Evolutionary conservation across 2,329 filamentous ascomycete genomes (phyloP), one percentile per base, ranked within the genome.

Genomic region (Didymella pinodella): DNA sequence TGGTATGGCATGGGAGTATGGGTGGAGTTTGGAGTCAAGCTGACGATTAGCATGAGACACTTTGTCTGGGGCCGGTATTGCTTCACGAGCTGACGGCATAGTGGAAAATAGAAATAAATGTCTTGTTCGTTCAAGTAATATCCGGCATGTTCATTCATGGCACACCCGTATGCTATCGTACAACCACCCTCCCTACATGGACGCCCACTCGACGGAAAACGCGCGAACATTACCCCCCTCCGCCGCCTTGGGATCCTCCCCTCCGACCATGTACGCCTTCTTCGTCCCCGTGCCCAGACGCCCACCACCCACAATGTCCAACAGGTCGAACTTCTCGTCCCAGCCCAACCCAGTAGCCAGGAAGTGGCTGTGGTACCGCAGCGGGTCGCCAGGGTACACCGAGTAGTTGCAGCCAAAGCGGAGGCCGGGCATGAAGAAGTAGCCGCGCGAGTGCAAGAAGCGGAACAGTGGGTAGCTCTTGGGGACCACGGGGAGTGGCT

Each of bases 351-450:
- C 88, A n/a, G 89, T 90, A 7, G 90, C 91, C 68, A 97, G 85
- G 75, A 97, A 98, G 76, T 99, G 95, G 45, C 92, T 95, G 77
- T 99, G 95, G 75, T 96, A 99, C 11, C 95, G 89, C 50, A 99
- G 82, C 1, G 95, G 93, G 75, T 99, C 95, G 45, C 95, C 95
- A 0, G 95, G 95, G 70, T 99, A 99, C 5, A 96, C 92, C 67
- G 93, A 92, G 78, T 96, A 97, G 71, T 95, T 88, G 69, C 93
- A 96, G 26, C 95, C 95, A 71, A 99, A 99, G 26, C 95, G 91
- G 51, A 99, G 84, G 8, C 95, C 95, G 1, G 95, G 95, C 54
- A 93, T 93, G 72, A 95, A 88, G 79, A 90, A 98, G 79, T 94
- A 97, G 48, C 90, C 91, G 18, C 85, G 83, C 7, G 84, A 82